Conservation (phyloP, 2,329 filamentous ascomycete species). For the Ilyonectria mors-panacis region DNA sequence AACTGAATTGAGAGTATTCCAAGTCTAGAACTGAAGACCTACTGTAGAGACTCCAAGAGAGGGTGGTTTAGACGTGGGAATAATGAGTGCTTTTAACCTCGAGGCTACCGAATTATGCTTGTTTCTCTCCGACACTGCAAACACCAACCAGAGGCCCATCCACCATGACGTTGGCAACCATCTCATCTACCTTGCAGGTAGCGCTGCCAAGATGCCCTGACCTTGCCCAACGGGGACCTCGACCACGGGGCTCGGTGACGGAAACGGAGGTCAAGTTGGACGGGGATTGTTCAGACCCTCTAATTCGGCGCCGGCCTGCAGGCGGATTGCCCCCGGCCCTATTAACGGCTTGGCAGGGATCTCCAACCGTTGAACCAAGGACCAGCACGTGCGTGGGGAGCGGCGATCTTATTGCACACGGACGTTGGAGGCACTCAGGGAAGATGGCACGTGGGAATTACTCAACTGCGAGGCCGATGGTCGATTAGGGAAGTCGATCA, state of each 20-base stretch:
- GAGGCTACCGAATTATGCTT: slow-evolving; percentile 15
- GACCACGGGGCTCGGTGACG: slow-evolving; percentile 38
- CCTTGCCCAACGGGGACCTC: slow-evolving; percentile 3
- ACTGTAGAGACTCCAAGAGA: background rate
- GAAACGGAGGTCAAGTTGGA: slow-evolving; percentile 25
- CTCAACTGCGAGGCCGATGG: slow-evolving; percentile 11
- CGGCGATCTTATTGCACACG: slow-evolving; percentile 29
- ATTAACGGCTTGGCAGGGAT: slow-evolving; percentile 21
- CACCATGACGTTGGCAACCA: background rate
- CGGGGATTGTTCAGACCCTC: slow-evolving; percentile 4
- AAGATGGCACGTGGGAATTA: slow-evolving; percentile 34
- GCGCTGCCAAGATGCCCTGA: slow-evolving; percentile 7
- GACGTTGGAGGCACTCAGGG: slow-evolving; percentile 8
- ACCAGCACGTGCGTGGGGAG: slow-evolving; percentile 37
- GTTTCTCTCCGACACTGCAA: slow-evolving; percentile 15
- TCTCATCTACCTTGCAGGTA: slow-evolving; percentile 9
- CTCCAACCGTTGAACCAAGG: slow-evolving; percentile 35
- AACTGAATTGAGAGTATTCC: background rate
- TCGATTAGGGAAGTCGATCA: slow-evolving; percentile 17
- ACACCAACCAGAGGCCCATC: slow-evolving; percentile 4
- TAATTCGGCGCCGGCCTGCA: slow-evolving; percentile 13
- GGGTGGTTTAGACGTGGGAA: background rate
- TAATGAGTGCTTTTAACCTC: slow-evolving; percentile 1
- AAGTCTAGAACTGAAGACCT: background rate
- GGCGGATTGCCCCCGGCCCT: slow-evolving; percentile 21